phyloP scores from a whole-genome alignment of 2,329 filamentous ascomycete genomes.

The Colletotrichum godetiae region DNA sequence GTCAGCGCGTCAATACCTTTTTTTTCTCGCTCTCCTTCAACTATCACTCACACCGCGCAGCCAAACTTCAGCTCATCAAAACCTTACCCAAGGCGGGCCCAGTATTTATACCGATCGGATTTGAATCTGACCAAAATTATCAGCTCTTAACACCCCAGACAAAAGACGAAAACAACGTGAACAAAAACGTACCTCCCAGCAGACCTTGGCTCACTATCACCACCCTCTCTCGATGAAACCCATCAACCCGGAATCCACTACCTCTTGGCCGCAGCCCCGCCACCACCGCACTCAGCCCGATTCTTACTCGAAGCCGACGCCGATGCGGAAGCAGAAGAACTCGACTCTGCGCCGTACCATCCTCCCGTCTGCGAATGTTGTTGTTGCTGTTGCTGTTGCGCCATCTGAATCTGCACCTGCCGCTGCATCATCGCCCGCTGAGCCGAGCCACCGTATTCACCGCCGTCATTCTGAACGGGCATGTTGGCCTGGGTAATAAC shows the following conservation, averaged over 20 bases:
- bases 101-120: no score
- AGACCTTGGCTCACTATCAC: no score
- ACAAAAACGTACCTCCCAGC: background rate
- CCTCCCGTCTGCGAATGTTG: background rate
- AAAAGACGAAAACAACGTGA: no score
- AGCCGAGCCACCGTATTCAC: background rate
- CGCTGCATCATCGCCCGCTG: background rate
- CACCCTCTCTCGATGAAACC: background rate
- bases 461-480: no score
- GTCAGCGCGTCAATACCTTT: no score
- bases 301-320: conserved; percentile 1
- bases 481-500: no score
- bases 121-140: no score
- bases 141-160: no score
- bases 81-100: no score
- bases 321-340: background rate
- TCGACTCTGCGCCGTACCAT: background rate
- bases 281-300: background rate
- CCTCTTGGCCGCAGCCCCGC: background rate
- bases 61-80: no score
- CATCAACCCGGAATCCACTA: background rate
- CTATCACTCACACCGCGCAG: no score
- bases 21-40: no score
- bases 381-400: background rate
- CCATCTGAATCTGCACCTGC: background rate